phyloP scores from a whole-genome alignment of 1,284 basidiomycete species.

The Ganoderma leucocontextum region DNA sequence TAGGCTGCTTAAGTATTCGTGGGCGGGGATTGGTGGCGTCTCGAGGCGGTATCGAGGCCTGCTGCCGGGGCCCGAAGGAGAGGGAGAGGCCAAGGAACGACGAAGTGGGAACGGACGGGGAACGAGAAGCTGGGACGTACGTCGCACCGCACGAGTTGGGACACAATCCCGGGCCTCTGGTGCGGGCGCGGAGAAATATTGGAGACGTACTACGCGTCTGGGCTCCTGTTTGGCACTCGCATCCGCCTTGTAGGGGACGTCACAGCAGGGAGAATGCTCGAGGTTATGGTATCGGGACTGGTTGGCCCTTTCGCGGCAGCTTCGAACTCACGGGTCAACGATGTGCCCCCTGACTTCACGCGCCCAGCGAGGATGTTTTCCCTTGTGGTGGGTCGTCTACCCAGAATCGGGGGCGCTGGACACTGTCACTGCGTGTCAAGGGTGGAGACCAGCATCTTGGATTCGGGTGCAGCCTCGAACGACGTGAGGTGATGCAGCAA shows the following conservation, averaged over 20 bases:
- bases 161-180: too few species aligned
- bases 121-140: slow-evolving; percentile 5
- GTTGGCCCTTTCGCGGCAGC: not conserved
- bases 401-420: not conserved
- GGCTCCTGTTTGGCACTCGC: not conserved
- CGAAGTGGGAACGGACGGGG: not conserved
- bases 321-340: slow-evolving; percentile 4
- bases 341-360: not conserved
- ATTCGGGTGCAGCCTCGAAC: not conserved
- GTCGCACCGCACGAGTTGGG: not conserved
- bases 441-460: not conserved
- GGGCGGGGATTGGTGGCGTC: not conserved
- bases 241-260: not conserved
- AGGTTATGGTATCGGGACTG: not conserved
- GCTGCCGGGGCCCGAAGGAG: not conserved
- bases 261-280: not conserved
- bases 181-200: not conserved
- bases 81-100: not conserved
- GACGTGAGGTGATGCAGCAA: not conserved
- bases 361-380: not conserved
- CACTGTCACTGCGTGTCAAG: not conserved
- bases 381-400: not conserved
- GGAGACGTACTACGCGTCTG: not conserved
- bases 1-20: not conserved
- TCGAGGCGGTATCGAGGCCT: not conserved